Percentiles rank a stretch among this genome's conserved stretches.
These are phyloP conservation scores for Tulasnella calospora DNA, from an alignment of 768 basidiomycete genomes.

Conservation along the genomic window DNA sequence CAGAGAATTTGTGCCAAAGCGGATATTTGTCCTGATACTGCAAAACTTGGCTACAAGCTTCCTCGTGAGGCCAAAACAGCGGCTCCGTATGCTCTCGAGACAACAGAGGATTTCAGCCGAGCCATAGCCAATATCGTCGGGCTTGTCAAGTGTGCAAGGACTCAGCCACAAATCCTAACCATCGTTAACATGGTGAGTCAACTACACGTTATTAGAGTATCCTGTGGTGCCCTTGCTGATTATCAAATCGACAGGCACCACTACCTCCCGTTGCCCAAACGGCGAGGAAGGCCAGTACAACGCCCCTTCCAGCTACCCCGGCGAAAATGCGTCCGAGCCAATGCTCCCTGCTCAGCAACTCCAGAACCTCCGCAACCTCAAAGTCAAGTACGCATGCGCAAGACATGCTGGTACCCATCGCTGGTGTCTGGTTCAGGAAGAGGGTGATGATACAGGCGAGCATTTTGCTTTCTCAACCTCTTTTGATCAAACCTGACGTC, in stretches of 20 bases:
- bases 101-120: background rate
- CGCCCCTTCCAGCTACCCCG: background rate
- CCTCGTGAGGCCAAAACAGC: background rate
- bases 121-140: background rate
- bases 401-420: background rate
- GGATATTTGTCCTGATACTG: background rate
- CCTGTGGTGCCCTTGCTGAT: no score
- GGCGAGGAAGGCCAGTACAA: background rate
- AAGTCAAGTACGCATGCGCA: background rate
- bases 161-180: background rate
- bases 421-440: background rate
- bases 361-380: background rate
- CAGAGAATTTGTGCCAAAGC: background rate
- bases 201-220: no score
- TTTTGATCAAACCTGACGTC: no score
- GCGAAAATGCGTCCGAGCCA: background rate
- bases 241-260: background rate
- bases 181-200: background rate
- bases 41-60: background rate
- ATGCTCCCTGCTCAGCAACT: background rate
- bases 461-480: background rate
- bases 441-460: background rate
- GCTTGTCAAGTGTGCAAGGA: background rate
- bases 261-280: background rate
- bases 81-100: background rate